A percentile compares a stretch with the other conserved stretches of the same genome.
These are phyloP conservation scores for Suillus sp. DNA, from an alignment of 768 basidiomycete genomes.

Conservation along the genomic window DNA sequence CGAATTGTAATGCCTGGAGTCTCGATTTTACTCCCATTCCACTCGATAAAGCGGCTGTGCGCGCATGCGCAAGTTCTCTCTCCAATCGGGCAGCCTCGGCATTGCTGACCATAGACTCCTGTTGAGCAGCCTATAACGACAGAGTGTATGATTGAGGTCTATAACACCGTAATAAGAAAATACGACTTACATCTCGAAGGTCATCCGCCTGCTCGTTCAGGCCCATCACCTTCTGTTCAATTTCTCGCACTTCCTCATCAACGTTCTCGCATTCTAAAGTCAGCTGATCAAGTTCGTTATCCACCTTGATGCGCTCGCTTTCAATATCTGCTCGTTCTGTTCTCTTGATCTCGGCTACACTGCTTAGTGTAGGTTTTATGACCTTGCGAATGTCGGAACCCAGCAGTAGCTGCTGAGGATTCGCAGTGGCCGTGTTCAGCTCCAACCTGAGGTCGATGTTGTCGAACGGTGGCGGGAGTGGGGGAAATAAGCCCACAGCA, in stretches of 20 bases:
- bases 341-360: conserved; percentile 71
- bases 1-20: conserved; percentile 74
- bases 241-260: conserved; percentile 73
- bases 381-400: conserved; percentile 73
- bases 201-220: conserved; percentile 80
- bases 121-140: conserved; percentile 65
- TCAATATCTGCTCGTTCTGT: conserved; percentile 69
- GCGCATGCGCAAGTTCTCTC: conserved; percentile 71
- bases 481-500: conserved; percentile 75
- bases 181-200: conserved; percentile 67
- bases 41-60: conserved; percentile 73
- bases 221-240: conserved; percentile 71
- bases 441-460: conserved; percentile 79
- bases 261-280: conserved; percentile 77
- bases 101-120: conserved; percentile 67
- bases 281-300: conserved; percentile 81
- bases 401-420: conserved; percentile 64
- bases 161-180: conserved; percentile 1
- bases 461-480: conserved; percentile 68
- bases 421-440: conserved; percentile 75
- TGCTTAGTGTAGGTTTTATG: conserved; percentile 76
- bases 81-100: conserved; percentile 69
- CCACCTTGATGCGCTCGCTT: conserved; percentile 77
- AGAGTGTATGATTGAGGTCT: conserved; percentile 2
- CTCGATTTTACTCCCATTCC: conserved; percentile 84